Evolutionary conservation across 345 rosid species (phyloP).

Genomic region (Firmiana major): DNA sequence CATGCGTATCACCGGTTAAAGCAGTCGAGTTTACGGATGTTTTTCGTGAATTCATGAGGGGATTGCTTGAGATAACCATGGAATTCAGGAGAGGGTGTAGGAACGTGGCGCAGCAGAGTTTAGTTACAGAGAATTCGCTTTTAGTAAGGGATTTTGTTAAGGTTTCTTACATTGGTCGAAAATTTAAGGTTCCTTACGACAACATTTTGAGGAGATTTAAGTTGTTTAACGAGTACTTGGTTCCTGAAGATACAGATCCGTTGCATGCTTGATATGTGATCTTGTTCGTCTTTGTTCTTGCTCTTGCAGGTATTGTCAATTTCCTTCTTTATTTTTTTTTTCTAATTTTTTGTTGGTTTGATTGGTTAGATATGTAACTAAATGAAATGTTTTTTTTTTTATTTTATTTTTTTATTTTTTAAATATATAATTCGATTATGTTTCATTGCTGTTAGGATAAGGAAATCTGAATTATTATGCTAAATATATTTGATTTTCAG

Average conservation of each 20-base stretch:
- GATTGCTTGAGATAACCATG: slow-evolving; percentile 54
- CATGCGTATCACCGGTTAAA: neutral
- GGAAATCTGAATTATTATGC: neutral
- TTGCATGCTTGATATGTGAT: slow-evolving; percentile 53
- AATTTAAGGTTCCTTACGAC: slow-evolving; percentile 28
- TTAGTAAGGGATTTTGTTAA: slow-evolving; percentile 38
- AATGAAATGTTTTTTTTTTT: too few relatives aligned
- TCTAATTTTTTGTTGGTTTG: neutral
- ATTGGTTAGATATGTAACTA: neutral
- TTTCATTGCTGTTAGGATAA: neutral
- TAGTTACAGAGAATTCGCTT: slow-evolving; percentile 51
- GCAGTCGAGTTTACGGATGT: slow-evolving; percentile 30
- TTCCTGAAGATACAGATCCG: slow-evolving; percentile 71
- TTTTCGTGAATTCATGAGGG: slow-evolving; percentile 45
- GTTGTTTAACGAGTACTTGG: slow-evolving; percentile 39
- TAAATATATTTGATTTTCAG: neutral
- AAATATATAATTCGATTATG: neutral
- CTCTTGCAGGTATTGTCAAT: slow-evolving; percentile 44
- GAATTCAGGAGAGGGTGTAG: slow-evolving; percentile 58
- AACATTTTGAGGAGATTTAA: slow-evolving; percentile 29
- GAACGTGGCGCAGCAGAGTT: slow-evolving; percentile 52
- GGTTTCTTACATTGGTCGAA: slow-evolving; percentile 34
- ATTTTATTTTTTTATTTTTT: neutral
- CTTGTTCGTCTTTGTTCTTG: slow-evolving; percentile 43
- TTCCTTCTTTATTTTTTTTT: neutral